Percentiles rank a stretch among this genome's conserved stretches.
Evolutionary conservation across 1,284 basidiomycete genomes (phyloP).

Genomic region (Heterobasidion irregulare): DNA sequence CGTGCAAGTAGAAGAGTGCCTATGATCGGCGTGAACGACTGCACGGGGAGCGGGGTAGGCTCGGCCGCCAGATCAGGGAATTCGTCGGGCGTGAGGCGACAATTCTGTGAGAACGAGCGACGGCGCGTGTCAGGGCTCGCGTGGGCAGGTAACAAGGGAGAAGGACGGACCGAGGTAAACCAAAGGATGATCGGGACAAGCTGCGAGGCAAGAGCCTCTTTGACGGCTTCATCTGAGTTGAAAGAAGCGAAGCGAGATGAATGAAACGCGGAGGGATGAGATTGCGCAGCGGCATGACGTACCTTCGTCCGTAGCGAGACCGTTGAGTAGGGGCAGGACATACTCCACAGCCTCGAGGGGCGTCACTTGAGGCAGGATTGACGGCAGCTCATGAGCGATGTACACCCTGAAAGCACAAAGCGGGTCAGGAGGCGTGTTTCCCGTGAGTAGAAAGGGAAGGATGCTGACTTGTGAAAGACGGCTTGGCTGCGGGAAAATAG

Average conservation of each 20-base stretch:
- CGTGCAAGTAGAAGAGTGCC: slow-evolving; percentile 83
- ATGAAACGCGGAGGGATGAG: slow-evolving; percentile 7
- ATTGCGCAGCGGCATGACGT: slow-evolving; percentile 15
- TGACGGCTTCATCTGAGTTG: slow-evolving; percentile 75
- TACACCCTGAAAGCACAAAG: slow-evolving; percentile 42
- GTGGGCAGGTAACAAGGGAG: not conserved
- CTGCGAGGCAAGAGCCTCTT: slow-evolving; percentile 83
- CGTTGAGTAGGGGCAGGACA: slow-evolving; percentile 83
- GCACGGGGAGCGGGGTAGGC: slow-evolving; percentile 57
- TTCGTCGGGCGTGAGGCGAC: slow-evolving; percentile 4
- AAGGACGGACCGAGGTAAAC: slow-evolving; percentile 47
- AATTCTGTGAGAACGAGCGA: slow-evolving; percentile 6
- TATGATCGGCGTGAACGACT: slow-evolving; percentile 87
- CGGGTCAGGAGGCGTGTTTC: not conserved
- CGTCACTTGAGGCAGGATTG: slow-evolving; percentile 67
- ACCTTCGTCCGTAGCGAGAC: slow-evolving; percentile 86
- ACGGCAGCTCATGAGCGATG: slow-evolving; percentile 75
- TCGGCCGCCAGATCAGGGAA: slow-evolving; percentile 5
- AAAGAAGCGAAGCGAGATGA: slow-evolving; percentile 9
- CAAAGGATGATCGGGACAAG: slow-evolving; percentile 88
- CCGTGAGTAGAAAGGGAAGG: not conserved
- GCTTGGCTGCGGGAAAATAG: slow-evolving; percentile 85
- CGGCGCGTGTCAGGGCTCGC: slow-evolving; percentile 4
- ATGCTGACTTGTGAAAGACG: slow-evolving; percentile 57
- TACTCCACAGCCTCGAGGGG: slow-evolving; percentile 92